phyloP scores from a whole-genome alignment of 1,139 yeast genomes.

The Hanseniaspora gamundiae region DNA sequence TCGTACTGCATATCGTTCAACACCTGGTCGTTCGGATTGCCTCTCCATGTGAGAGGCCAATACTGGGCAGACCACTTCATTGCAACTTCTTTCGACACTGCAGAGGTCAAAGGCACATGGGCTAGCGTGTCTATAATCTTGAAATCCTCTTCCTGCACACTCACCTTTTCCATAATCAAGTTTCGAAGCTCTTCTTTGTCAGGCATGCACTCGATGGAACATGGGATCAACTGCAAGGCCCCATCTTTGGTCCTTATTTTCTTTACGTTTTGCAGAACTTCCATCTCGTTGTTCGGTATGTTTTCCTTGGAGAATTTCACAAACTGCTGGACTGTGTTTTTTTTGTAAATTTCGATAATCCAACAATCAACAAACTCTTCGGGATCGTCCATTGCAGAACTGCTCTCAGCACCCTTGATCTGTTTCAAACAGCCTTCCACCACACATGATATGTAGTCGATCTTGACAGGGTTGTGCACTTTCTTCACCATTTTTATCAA shows the following conservation, averaged over 20 bases:
- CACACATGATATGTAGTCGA: neutral
- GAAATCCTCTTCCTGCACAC: slow-evolving; percentile 1
- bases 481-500: neutral
- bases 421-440: slow-evolving; percentile 1
- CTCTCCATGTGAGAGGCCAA: slow-evolving; percentile 95
- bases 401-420: neutral
- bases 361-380: neutral
- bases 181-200: neutral
- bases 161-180: neutral
- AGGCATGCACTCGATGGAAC: neutral
- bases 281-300: neutral
- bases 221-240: neutral
- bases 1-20: slow-evolving; percentile 41
- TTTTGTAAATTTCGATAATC: neutral
- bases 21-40: slow-evolving; percentile 73
- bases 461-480: slow-evolving; percentile 1
- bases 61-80: slow-evolving; percentile 47
- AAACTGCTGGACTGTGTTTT: neutral
- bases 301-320: neutral
- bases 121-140: neutral
- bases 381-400: neutral
- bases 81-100: slow-evolving; percentile 52
- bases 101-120: slow-evolving; percentile 38
- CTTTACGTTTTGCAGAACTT: neutral
- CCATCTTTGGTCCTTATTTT: neutral